These are phyloP conservation scores for Cutaneotrichosporon spelunceum DNA, from an alignment of 1,284 basidiomycete species.

Conservation along the genomic window DNA sequence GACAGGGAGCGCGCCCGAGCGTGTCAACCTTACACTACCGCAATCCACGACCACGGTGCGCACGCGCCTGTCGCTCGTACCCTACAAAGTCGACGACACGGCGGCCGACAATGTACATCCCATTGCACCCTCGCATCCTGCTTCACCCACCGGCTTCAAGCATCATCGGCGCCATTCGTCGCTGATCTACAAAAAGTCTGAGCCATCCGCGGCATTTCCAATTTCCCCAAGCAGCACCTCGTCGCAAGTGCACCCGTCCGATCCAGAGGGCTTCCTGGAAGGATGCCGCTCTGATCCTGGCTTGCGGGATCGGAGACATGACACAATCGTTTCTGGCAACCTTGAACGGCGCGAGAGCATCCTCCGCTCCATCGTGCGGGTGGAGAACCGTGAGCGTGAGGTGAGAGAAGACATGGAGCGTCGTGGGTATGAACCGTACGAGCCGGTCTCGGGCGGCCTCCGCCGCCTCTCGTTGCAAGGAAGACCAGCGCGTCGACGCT, in stretches of 20 bases:
- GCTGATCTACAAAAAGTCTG: background rate
- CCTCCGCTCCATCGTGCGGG: conserved; percentile 1
- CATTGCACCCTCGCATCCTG: background rate
- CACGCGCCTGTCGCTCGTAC: background rate
- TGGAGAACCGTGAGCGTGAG: conserved; percentile 4
- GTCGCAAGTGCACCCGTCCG: background rate
- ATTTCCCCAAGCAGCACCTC: background rate
- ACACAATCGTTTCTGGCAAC: background rate
- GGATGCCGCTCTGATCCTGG: background rate
- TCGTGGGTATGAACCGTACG: background rate
- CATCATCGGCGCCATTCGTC: conserved; percentile 5
- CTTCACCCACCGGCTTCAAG: background rate
- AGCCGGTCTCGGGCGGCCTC: background rate
- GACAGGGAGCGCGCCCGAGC: background rate
- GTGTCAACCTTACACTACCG: background rate
- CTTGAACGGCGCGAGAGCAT: conserved; percentile 1
- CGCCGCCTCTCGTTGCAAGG: conserved; percentile 1
- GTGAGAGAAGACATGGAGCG: background rate
- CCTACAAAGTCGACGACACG: background rate
- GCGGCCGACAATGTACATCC: background rate
- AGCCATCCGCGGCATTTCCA: background rate
- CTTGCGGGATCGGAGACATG: background rate
- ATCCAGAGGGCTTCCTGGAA: background rate
- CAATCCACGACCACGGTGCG: conserved; percentile 3
- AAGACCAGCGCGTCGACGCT: background rate